A percentile compares a stretch with the other conserved stretches of the same genome.
phyloP scores from a whole-genome alignment of 2,329 filamentous ascomycete genomes.

The Cytospora piceicola region DNA sequence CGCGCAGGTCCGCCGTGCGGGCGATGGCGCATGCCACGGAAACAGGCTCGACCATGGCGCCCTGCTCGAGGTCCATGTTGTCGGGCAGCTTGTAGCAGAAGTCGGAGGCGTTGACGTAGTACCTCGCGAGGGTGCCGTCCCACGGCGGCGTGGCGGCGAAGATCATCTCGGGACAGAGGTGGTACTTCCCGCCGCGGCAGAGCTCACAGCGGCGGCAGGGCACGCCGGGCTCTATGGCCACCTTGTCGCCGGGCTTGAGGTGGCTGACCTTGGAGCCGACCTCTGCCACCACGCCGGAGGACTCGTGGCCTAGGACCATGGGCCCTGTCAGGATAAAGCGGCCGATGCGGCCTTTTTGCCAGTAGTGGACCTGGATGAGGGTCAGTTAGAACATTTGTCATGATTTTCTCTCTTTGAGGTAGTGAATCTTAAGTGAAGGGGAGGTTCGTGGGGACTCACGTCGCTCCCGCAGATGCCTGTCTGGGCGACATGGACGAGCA shows the following conservation, averaged over 20 bases:
- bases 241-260: constrained; percentile 48
- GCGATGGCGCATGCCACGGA: constrained; percentile 55
- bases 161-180: constrained; percentile 47
- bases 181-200: constrained; percentile 47
- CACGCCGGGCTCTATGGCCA: constrained; percentile 54
- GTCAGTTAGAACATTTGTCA: too few relatives aligned
- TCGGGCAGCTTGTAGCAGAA: constrained; percentile 52
- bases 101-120: constrained; percentile 51
- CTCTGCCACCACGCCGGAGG: constrained; percentile 46
- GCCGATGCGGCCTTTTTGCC: constrained; percentile 51
- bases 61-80: constrained; percentile 53
- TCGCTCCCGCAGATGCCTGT: constrained; percentile 54
- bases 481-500: constrained; percentile 48
- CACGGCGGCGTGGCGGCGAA: constrained; percentile 56
- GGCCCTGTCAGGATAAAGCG: constrained; percentile 49
- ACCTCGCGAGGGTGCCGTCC: constrained; percentile 54
- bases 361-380: constrained; percentile 41
- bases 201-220: constrained; percentile 40
- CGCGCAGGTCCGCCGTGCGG: constrained; percentile 45
- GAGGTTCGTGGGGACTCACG: constrained; percentile 33
- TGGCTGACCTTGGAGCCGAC: constrained; percentile 46
- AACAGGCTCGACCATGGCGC: constrained; percentile 56
- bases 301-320: constrained; percentile 53
- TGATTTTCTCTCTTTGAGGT: background rate
- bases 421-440: background rate